Base-by-base conservation (phyloP, 2,329 filamentous ascomycete genomes). In the Colletotrichum spaethianum region DNA sequence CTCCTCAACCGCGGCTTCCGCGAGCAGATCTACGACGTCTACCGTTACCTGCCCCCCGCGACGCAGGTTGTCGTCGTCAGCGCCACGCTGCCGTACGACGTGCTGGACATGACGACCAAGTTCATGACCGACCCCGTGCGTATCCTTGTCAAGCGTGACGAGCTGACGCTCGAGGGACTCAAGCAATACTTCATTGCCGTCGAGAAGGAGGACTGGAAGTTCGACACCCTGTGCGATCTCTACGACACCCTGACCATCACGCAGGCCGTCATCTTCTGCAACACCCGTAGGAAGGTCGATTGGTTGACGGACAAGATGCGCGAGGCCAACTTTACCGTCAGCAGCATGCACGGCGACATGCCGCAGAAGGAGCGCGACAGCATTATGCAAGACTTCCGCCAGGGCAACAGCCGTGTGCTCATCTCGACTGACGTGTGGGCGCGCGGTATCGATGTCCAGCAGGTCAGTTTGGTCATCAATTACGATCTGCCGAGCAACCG, bases 301-400 rank as follows among this genome's bases (percentile, higher is more conserved):
- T 99, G 96, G 96, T 87, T 99, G 72, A 98, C 96, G 5, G 96
- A 99, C 86, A 99, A 99, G 89, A 98, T 99, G 94, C 93, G 95
- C 75, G 96, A 98, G 82, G 94, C 95, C 78, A 98, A 99, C 86
- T 99, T 99, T 83, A 99, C 96, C 0, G 96, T 99, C 76, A 97
- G 94, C 78, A 96, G 94, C 78, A 99, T 99, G 96, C 96, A 99
- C 81, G 96, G 96, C 76, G 96, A 99, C 79, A 99, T 99, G 96
- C 95, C 95, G 31, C 96, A 99, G 83, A 96, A 96, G 85, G 95
- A 98, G 84, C 93, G 96, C 78, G 96, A 99, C 85, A 96, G 94
- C 83, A 99, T 99, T 80, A 99, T 99, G 96, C 94, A 98, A 82
- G 96, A 99, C 80, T 99, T 99, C 87, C 90, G 96, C 76, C 95